Evolutionary conservation across 2,329 filamentous ascomycete genomes (phyloP), one percentile per base, ranked within the genome.

Genomic region (Escovopsis sp.): DNA sequence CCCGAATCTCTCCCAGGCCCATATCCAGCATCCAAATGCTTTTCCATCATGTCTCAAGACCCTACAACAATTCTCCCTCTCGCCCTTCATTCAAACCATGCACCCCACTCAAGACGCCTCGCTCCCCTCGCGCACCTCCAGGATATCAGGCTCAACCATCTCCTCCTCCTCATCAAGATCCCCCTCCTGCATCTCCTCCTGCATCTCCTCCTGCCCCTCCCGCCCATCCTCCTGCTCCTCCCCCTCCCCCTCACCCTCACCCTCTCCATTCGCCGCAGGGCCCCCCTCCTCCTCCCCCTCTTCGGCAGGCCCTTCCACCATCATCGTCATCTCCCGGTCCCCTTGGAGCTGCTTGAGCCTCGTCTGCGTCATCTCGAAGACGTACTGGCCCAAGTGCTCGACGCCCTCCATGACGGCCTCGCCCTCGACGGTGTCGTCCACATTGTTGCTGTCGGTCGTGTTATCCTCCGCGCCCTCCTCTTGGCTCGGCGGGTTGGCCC

Each of bases 301-400:
- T 30, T 54, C 50, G 9, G 51, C 52, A 26, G 46, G 44, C 13
- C 49, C 53, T 34, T 51, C 50, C n/a, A 47, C 45, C 31, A 36
- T 28, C 3, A 42, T 42, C 30, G 39, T 10, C 33, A 38, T 42
- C 3, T 50, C 51, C 34, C 51, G 50, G 31, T 55, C 64, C 9
- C 48, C 56, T 34, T 62, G 57, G 31, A 74, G 42, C 48, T 72
- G 65, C 49, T 63, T 56, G 26, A 71, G 44, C 49, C 58, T 66
- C 1, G 68, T 72, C 32, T 79, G 72, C 4, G 86, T 93, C 85
- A 98, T 98, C 56, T 98, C 84, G 53, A 75, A 94, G 16, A 98
- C 88, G 55, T 94, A 98, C 58, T 94, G 81, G 0, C 90, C 90
- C 26, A 98, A 58, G 61, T 98, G 90, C 62, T 98, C 88, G 1